A percentile compares a stretch with the other conserved stretches of the same genome.
phyloP scores from a whole-genome alignment of 2,329 filamentous ascomycete species.

The Cladosporium phlei region DNA sequence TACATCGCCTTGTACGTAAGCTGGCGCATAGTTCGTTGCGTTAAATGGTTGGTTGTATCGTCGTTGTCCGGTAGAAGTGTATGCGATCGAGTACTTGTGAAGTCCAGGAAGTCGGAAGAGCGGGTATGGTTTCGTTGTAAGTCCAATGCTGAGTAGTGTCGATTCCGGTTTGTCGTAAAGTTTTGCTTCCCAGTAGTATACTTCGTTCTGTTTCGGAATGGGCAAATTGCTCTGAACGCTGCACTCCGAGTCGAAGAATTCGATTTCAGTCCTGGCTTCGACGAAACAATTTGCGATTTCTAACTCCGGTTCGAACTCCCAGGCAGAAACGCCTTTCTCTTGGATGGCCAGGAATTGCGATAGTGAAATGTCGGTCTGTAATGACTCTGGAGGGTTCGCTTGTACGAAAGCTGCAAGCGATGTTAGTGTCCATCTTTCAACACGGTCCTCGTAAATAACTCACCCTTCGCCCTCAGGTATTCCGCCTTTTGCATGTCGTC shows the following conservation, averaged over 20 bases:
- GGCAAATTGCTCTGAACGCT: conserved; percentile 95
- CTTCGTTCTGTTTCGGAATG: conserved; percentile 97
- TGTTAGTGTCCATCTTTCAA: conserved; percentile 23
- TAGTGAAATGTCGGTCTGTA: conserved; percentile 93
- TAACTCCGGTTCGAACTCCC: conserved; percentile 98
- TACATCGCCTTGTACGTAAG: conserved; percentile 88
- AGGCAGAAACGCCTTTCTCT: conserved; percentile 98
- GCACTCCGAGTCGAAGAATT: conserved; percentile 97
- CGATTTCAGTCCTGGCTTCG: conserved; percentile 90
- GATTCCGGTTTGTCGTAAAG: conserved; percentile 94
- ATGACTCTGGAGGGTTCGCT: conserved; percentile 88
- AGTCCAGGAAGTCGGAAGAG: conserved; percentile 88
- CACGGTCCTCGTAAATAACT: conserved; percentile 19
- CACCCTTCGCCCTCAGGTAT: conserved; percentile 93
- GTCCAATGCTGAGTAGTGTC: conserved; percentile 82
- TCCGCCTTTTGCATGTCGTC: conserved; percentile 86
- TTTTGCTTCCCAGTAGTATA: conserved; percentile 99
- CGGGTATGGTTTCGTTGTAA: conserved; percentile 95
- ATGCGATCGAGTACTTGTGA: conserved; percentile 89
- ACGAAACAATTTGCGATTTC: conserved; percentile 99
- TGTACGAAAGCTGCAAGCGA: conserved; percentile 72
- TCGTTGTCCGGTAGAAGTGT: conserved; percentile 79
- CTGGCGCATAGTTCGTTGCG: conserved; percentile 72
- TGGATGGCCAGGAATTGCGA: conserved; percentile 98
- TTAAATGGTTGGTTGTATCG: conserved; percentile 90